Conservation (phyloP, 768 basidiomycete species). For the Pisolithus microcarpus region DNA sequence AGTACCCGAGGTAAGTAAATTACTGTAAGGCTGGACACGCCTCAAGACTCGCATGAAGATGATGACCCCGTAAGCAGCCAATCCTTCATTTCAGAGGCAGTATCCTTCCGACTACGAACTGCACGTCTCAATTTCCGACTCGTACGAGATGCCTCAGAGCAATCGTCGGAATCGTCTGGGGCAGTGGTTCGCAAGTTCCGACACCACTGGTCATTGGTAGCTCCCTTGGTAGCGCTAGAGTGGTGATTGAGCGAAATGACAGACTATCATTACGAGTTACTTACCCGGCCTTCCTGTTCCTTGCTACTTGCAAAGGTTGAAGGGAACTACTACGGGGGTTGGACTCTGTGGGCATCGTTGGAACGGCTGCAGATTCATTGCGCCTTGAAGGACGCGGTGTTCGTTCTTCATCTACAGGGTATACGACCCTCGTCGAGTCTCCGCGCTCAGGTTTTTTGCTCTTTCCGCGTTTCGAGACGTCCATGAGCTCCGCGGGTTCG, state of each 20-base stretch:
- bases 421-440: neutral
- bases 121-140: conserved; percentile 9
- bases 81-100: neutral
- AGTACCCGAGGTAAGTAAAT: too few relatives aligned
- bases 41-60: neutral
- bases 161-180: conserved; percentile 4
- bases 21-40: too few relatives aligned
- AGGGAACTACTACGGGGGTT: neutral
- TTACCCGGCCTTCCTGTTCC: conserved; percentile 12
- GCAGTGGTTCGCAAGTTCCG: conserved; percentile 2
- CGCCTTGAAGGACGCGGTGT: conserved; percentile 19
- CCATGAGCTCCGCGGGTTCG: conserved; percentile 1
- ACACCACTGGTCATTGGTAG: conserved; percentile 8
- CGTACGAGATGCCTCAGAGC: conserved; percentile 17
- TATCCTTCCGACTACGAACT: conserved; percentile 1
- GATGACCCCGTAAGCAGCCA: conserved; percentile 14
- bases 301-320: conserved; percentile 16
- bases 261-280: neutral
- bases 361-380: neutral
- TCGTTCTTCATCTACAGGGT: conserved; percentile 12
- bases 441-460: neutral
- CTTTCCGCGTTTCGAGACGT: neutral
- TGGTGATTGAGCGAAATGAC: neutral
- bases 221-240: neutral
- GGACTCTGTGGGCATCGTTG: neutral